phyloP scores from a whole-genome alignment of 1,284 basidiomycete genomes.

The Ceratobasidium sp. region DNA sequence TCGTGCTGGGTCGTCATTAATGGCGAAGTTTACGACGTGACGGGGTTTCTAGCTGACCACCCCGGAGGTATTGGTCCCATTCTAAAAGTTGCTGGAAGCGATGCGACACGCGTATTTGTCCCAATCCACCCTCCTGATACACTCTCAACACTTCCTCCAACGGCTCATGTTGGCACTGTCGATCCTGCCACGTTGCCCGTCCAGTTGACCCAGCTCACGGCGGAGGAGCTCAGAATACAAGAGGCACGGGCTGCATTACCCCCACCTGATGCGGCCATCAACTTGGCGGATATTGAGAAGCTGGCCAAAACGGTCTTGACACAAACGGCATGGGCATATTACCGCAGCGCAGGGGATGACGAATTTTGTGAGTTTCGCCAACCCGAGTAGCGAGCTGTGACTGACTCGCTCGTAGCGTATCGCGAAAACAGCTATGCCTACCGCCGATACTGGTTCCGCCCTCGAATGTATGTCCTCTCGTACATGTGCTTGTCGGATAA shows the following conservation, averaged over 20 bases:
- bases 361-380: conserved; percentile 51
- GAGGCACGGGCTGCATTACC: conserved; percentile 54
- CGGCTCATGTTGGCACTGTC: conserved; percentile 55
- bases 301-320: conserved; percentile 49
- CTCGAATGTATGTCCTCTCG: conserved; percentile 51
- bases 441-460: conserved; percentile 59
- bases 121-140: conserved; percentile 52
- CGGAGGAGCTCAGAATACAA: conserved; percentile 55
- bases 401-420: conserved; percentile 47
- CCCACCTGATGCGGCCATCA: conserved; percentile 53
- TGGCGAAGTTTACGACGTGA: conserved; percentile 81
- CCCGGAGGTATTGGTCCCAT: conserved; percentile 61
- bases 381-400: neutral
- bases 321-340: conserved; percentile 61
- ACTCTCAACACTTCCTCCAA: conserved; percentile 47
- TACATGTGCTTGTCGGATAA: neutral
- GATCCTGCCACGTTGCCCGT: conserved; percentile 54
- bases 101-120: conserved; percentile 56
- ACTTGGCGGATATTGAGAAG: conserved; percentile 56
- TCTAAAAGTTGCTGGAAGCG: conserved; percentile 59
- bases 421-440: conserved; percentile 57
- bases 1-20: conserved; percentile 87
- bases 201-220: conserved; percentile 47
- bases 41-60: conserved; percentile 73
- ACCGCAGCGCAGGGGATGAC: conserved; percentile 57